Base-by-base conservation (phyloP, 352 stramenopile genomes). In the Pythium oligandrum region DNA sequence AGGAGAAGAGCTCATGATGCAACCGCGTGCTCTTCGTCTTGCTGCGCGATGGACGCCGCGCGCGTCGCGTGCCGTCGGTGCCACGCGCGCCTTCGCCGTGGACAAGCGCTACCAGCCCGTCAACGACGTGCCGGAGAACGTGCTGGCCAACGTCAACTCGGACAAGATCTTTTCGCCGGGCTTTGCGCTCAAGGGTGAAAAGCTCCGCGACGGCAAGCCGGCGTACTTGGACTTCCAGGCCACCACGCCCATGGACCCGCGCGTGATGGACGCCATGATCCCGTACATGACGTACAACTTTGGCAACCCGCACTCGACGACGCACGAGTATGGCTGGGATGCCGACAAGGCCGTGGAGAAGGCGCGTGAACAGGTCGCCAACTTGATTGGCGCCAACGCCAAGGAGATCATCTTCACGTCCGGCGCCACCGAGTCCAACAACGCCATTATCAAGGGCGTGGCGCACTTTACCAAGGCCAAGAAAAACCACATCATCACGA, bases 391-490 rank as follows among this genome's bases (percentile, higher is more conserved):
- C 42, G 97, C 96, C 35, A 86, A 92, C 58, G 65, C 94, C 9
- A 99, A 99, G 68, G 97, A 99, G 71, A 97, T 99, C 54, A 95
- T 99, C 51, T 99, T 99, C 63, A 99, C 97, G 12, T 99, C 93
- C 10, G 97, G 97, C 39, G 97, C 97, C 2, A 99, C 97, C 0
- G 97, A 99, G 83, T 95, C 83, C 50, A 99, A 99, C 83, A 99
- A 99, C 71, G 75, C 98, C 10, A 95, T 96, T 53, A 90, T 99
- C 58, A 99, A 99, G 78, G 96, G 97, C 38, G 84, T 98, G 4
- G 96, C 93, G 33, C 92, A 95, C 68, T 99, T 99, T 60, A 97
- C 70, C 40, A 95, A 96, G 59, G 71, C 80, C 51, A 97, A 96
- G 70, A 98, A 98, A 73, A 97, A 97, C 60, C 97, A 99, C 74